Evolutionary conservation across 2,329 filamentous ascomycete genomes (phyloP), one percentile per base, ranked within the genome.

Genomic region (Trichoderma koningii): DNA sequence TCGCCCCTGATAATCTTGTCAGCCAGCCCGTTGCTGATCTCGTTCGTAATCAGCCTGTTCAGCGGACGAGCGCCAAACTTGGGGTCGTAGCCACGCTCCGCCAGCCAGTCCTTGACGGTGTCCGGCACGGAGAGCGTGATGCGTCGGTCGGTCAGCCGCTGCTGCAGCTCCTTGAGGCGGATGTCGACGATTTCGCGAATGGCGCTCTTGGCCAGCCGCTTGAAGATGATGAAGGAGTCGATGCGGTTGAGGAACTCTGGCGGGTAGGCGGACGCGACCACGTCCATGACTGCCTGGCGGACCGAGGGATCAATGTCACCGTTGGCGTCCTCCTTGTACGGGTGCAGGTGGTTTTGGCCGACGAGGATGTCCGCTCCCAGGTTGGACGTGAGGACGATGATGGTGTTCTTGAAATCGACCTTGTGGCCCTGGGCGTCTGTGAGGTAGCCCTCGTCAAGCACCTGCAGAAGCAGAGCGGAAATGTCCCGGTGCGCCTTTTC

Each of bases 401-500:
- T 90, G 7, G 94, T 97, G 77, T 97, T 98, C 67, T 91, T 86
- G 82, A 98, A 98, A 75, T 98, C 95, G 66, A 99, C 90, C 77
- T 95, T 97, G 81, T 97, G 93, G 38, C 95, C 95, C 78, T 98
- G 94, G 0, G 92, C 88, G 74, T 98, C 95, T 0, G 94, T 98
- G 56, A 99, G 84, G 80, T 95, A 97, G 3, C 95, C 95, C 76
- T 98, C 95, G 73, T 98, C 95, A 0, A 99, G 86, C 0, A 98
- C 94, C 76, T 98, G 95, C 4, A 99, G 85, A 4, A 99, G 84
- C 3, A 99, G 82, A 0, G 93, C 90, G 0, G 92, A 96, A 69
- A 98, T 97, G 71, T 99, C 95, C 62, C 92, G 89, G 74, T 98
- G 95, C 0, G 94, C 95, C 76, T 99, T 98, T 75, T 99, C 95